These are phyloP conservation scores for Candida glaebosa DNA, from an alignment of 805 yeast genomes.

Conservation along the genomic window DNA sequence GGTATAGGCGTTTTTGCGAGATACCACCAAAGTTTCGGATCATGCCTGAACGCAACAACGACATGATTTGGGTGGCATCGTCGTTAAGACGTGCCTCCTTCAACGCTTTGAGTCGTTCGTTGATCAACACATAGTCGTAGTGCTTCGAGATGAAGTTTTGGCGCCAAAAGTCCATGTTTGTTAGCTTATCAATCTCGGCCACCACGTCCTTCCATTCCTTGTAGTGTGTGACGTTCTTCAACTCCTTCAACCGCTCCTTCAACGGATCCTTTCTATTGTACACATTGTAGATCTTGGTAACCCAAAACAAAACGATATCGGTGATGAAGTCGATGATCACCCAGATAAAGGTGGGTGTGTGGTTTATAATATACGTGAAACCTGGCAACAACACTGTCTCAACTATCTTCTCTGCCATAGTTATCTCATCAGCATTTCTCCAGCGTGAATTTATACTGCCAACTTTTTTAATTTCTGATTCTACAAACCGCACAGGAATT, in stretches of 20 bases:
- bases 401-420: slow-evolving; percentile 6
- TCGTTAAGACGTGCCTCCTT: slow-evolving; percentile 56
- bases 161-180: slow-evolving; percentile 57
- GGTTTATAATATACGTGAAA: slow-evolving; percentile 26
- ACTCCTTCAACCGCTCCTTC: slow-evolving; percentile 44
- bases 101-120: slow-evolving; percentile 65
- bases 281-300: slow-evolving; percentile 31
- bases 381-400: slow-evolving; percentile 16
- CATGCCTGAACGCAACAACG: slow-evolving; percentile 75
- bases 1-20: slow-evolving; percentile 71
- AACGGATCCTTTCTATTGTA: slow-evolving; percentile 41
- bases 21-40: slow-evolving; percentile 91
- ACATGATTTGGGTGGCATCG: slow-evolving; percentile 58
- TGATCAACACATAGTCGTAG: slow-evolving; percentile 80
- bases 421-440: no score
- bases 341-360: slow-evolving; percentile 40
- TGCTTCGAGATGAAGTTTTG: slow-evolving; percentile 76
- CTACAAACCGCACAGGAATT: neutral
- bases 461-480: neutral
- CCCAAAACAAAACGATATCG: slow-evolving; percentile 48
- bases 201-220: slow-evolving; percentile 67
- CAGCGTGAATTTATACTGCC: slow-evolving; percentile 1
- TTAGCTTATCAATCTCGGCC: slow-evolving; percentile 46
- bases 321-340: slow-evolving; percentile 37
- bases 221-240: slow-evolving; percentile 53